Percentiles rank a stretch among this genome's conserved stretches.
These are phyloP conservation scores for Evernia prunastri DNA, from an alignment of 495 filamentous ascomycete species.

Conservation along the genomic window DNA sequence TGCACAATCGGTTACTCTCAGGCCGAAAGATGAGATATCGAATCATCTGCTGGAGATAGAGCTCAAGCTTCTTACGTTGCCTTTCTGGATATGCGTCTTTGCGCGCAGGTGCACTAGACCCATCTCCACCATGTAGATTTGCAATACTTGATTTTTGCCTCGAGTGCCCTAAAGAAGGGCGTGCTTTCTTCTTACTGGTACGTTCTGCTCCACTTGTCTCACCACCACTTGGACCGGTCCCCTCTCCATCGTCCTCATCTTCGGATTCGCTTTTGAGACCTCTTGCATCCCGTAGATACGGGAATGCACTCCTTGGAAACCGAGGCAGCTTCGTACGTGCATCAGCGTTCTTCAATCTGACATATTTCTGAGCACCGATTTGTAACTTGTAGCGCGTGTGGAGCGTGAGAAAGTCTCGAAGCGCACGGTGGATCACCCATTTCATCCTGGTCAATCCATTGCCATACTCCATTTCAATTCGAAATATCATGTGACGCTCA, in stretches of 20 bases:
- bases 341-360: constrained; percentile 51
- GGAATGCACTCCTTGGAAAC: constrained; percentile 87
- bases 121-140: constrained; percentile 40
- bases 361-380: constrained; percentile 70
- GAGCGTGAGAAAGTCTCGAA: constrained; percentile 86
- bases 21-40: constrained; percentile 90
- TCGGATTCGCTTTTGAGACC: constrained; percentile 75
- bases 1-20: constrained; percentile 92
- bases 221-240: constrained; percentile 50
- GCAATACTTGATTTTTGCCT: constrained; percentile 53
- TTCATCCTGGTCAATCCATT: constrained; percentile 94
- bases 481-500: constrained; percentile 80
- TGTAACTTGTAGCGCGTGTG: constrained; percentile 88
- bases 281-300: constrained; percentile 76
- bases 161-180: constrained; percentile 51
- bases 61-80: constrained; percentile 80
- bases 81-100: constrained; percentile 56
- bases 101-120: constrained; percentile 28
- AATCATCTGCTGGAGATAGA: constrained; percentile 91
- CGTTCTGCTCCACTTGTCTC: constrained; percentile 54
- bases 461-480: constrained; percentile 92
- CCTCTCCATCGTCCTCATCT: constrained; percentile 61
- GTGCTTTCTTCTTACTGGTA: constrained; percentile 51
- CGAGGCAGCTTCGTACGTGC: constrained; percentile 66
- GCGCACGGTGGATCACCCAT: constrained; percentile 83